Base-by-base conservation (phyloP, 208 protist genomes). In the Crithidia fasciculata region DNA sequence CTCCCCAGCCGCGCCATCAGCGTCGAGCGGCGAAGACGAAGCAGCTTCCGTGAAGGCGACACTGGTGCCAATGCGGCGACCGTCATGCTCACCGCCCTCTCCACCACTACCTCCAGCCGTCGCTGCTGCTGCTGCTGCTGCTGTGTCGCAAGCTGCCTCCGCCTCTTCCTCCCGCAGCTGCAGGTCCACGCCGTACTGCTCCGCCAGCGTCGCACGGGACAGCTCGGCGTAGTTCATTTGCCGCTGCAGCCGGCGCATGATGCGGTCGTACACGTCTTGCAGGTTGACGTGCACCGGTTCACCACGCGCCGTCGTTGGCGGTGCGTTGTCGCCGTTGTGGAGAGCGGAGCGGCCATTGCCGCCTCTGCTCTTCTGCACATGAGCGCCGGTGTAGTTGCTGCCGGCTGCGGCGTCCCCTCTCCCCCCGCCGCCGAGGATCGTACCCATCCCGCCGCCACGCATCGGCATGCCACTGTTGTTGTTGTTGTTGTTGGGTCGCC, bases 211-310 rank as follows among this genome's bases (percentile, higher is more conserved):
- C 0, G 79, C 71, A 49, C 71, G 77, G 4, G 66, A 69, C 8
- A 90, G 56, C 45, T 93, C 90, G 8, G 89, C 85, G 70, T 97
- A 97, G 79, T 97, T 95, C 53, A 91, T 59, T 53, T 89, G 57
- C 50, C 82, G 71, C 81, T 97, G 93, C 76, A 97, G 76, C 10
- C 81, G 85, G 0, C 89, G 88, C 90, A 94, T 97, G 47, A 97
- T 90, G 47, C 89, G 89, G 5, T 81, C 75, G 79, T 92, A 97
- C n/a, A 94, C 78, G 36, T 72, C 67, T 41, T 95, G 83, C 66
- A 96, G 67, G 28, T 94, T 93, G 3, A 83, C 80, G 63, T 94
- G 88, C 13, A 95, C 57, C 0, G 82, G 78, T 6, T 78, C 76
- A 37, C 62, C 71, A 45, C 45, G 45, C 0, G 67, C 36, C 10